Evolutionary conservation across 2,329 filamentous ascomycete genomes (phyloP), one percentile per base, ranked within the genome.

Genomic region (Ophiostoma perfectum): DNA sequence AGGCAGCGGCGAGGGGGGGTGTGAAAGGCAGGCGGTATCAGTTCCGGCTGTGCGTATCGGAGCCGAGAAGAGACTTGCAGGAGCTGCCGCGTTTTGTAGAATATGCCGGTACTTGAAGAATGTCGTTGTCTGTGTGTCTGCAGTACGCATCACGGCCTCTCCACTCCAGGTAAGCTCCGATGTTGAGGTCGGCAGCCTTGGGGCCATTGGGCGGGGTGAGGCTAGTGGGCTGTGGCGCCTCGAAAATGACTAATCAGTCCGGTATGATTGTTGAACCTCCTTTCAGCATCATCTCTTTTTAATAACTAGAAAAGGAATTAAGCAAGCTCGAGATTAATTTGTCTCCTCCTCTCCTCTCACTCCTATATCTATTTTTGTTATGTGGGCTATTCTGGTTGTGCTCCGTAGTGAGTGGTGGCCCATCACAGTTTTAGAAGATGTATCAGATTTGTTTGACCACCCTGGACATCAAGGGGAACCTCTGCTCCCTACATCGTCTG

Each of bases 381-480:
- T 44, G 42, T 44, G 6, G 42, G 42, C 42, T 6, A 7, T 44
- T 44, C 2, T 44, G 11, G 2, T 2, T 44, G 42, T 44, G 11
- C 42, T 8, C 11, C 6, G 42, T 44, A 44, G 27, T 27, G 27
- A 27, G 27, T 27, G 27, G 27, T 27, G 27, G 27, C 42, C 7
- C 12, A 49, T 60, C 36, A n/a, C 16, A 16, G 66, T 67, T 60
- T 70, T 70, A 45, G 44, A 64, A 52, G 68, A 65, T 73, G 74
- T 75, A 64, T 75, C 74, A 75, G 71, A 70, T 70, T 58, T 41
- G 74, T 75, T 74, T 75, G 74, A 75, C 72, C 27, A 60, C 66
- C 66, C 62, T 67, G 68, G 9, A 39, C 45, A 58, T 38, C 14
- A n/a, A 49, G 66, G 68, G 58, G 16, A 52, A 12, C 8, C 64